Evolutionary conservation across 768 basidiomycete species (phyloP).

Genomic region (Phaeotremella skinneri): DNA sequence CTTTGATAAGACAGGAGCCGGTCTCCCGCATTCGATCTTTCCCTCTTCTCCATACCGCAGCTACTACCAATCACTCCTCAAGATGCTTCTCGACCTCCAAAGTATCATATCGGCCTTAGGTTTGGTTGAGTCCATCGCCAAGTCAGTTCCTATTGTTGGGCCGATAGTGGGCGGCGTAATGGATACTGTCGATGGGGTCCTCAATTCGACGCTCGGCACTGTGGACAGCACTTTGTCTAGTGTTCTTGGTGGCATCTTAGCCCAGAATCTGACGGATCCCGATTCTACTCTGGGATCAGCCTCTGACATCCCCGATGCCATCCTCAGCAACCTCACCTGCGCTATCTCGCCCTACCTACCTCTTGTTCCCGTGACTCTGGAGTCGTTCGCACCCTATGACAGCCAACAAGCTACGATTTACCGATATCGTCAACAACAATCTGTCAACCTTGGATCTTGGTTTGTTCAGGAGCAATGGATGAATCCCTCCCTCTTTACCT

Average conservation of each 20-base stretch:
- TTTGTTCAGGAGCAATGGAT: conserved; percentile 76
- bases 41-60: not conserved
- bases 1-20: conserved; percentile 14
- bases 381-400: conserved; percentile 58
- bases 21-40: conserved; percentile 9
- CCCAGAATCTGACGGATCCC: conserved; percentile 1
- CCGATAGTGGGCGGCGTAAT: conserved; percentile 21
- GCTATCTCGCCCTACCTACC: conserved; percentile 30
- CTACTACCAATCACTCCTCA: not conserved
- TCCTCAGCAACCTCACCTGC: conserved; percentile 13
- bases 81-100: conserved; percentile 37
- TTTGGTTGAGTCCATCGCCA: conserved; percentile 32
- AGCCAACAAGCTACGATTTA: conserved; percentile 57
- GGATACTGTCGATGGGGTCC: conserved; percentile 24
- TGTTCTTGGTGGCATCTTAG: conserved; percentile 14
- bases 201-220: conserved; percentile 10
- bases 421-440: conserved; percentile 64
- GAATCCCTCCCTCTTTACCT: conserved; percentile 64
- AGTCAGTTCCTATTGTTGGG: conserved; percentile 28
- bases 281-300: conserved; percentile 1
- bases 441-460: conserved; percentile 68
- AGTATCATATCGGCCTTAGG: conserved; percentile 30
- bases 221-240: conserved; percentile 17
- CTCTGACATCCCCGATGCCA: not conserved
- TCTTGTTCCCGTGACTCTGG: conserved; percentile 40